Evolutionary conservation across 331 rosid genomes (phyloP), one percentile per base, ranked within the genome.

Genomic region (Malus hybrid): DNA sequence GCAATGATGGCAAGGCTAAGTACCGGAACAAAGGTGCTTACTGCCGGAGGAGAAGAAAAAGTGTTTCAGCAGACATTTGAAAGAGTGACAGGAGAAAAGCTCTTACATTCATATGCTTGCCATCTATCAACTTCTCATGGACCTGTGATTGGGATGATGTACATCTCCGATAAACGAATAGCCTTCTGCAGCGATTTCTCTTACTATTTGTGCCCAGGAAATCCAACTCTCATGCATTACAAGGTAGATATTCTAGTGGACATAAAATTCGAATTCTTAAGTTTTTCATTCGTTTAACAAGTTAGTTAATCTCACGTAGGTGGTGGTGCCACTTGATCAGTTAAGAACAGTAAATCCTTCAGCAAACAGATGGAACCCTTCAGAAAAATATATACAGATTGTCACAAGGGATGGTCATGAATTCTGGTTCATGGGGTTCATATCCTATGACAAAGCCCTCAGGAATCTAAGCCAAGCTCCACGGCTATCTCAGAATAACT

Each of bases 141-240:
- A 65, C 98, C 96, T 79, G 77, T 88, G n/a, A 85, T 81, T 69
- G 98, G 96, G 67, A 80, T 83, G 19, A 87, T 91, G n/a, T 93
- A 88, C 48, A 76, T 91, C 61, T 78, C 98, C 65, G 81, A 85
- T 6, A 85, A 85, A 79, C 84, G 91, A 81, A 59, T 91, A 28
- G 96, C 96, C 71, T 89, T 93, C 80, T 89, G 91, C 83, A 91
- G 97, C 82, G 96, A 91, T 68, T 72, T 79, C 36, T 59, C 81
- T 74, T 76, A 81, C 34, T 62, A 84, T 67, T 76, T 91, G 15
- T 75, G 82, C 64, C 80, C 90, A 39, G 80, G 72, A 54, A 83
- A 86, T 7, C 84, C 83, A 24, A 79, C 85, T 32, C 71, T 83
- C 76, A 56, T 66, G 5, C 79, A 80, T 70, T 86, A 89, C 83